phyloP scores from a whole-genome alignment of 2,329 filamentous ascomycete genomes.

The Ophiocordyceps camponoti-leonardi region DNA sequence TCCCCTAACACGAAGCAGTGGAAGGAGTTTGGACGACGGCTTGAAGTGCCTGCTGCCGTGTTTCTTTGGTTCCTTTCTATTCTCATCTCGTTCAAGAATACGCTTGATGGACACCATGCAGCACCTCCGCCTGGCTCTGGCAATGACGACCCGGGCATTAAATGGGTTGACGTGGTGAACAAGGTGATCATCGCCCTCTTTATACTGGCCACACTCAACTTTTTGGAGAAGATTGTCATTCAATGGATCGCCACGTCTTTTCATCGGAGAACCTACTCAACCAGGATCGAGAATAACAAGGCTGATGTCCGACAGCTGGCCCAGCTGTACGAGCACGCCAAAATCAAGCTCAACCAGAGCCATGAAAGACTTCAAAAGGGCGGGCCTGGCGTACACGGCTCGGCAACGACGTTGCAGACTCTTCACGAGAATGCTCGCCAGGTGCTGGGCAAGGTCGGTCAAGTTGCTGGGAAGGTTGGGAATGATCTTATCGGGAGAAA shows the following conservation, averaged over 20 bases:
- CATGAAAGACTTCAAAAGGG: slow-evolving; percentile 30
- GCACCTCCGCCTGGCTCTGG: slow-evolving; percentile 9
- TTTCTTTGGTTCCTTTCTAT: slow-evolving; percentile 89
- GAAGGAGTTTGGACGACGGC: slow-evolving; percentile 70
- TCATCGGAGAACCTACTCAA: slow-evolving; percentile 77
- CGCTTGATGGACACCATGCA: slow-evolving; percentile 45
- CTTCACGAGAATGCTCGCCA: slow-evolving; percentile 60
- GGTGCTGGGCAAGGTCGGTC: slow-evolving; percentile 64
- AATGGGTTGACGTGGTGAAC: slow-evolving; percentile 65
- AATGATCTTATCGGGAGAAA: slow-evolving; percentile 79
- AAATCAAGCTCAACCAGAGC: slow-evolving; percentile 46
- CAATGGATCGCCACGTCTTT: slow-evolving; percentile 91
- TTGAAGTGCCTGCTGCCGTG: slow-evolving; percentile 70
- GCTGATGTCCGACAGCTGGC: slow-evolving; percentile 56
- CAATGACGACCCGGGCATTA: slow-evolving; percentile 29
- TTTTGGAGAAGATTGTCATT: slow-evolving; percentile 82
- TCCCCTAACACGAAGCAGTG: slow-evolving; percentile 87
- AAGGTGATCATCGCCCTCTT: slow-evolving; percentile 81
- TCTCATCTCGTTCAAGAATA: slow-evolving; percentile 71
- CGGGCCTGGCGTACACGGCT: slow-evolving; percentile 32
- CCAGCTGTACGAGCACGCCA: slow-evolving; percentile 50
- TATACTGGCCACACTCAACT: slow-evolving; percentile 62
- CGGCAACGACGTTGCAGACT: slow-evolving; percentile 56
- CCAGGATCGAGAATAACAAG: slow-evolving; percentile 83
- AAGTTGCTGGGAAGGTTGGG: slow-evolving; percentile 70